A percentile compares a stretch with the other conserved stretches of the same genome.
These are phyloP conservation scores for Rugonectria rugulosa DNA, from an alignment of 2,329 filamentous ascomycete genomes.

Conservation along the genomic window DNA sequence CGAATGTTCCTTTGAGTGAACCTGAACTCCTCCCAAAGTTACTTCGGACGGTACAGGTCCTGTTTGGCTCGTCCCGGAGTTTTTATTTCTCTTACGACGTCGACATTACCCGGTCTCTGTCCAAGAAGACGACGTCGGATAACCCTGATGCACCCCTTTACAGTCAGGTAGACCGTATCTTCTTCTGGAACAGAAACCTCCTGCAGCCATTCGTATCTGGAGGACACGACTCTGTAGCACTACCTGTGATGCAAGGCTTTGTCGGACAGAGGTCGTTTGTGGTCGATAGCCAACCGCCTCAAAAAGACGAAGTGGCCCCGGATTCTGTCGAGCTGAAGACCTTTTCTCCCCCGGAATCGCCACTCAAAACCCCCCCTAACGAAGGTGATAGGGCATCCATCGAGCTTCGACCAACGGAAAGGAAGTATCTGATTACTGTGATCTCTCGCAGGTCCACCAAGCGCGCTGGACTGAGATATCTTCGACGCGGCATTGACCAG, in stretches of 20 bases:
- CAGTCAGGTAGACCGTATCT: conserved; percentile 76
- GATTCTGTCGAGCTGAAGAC: conserved; percentile 57
- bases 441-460: conserved; percentile 90
- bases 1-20: conserved; percentile 35
- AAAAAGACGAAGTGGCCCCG: conserved; percentile 55
- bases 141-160: conserved; percentile 64
- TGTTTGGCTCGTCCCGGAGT: conserved; percentile 82
- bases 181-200: conserved; percentile 91
- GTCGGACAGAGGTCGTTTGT: conserved; percentile 86
- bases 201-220: conserved; percentile 75
- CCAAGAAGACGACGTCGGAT: conserved; percentile 38
- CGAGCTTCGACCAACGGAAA: conserved; percentile 57
- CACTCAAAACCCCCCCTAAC: conserved; percentile 33
- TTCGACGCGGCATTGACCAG: conserved; percentile 90
- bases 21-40: conserved; percentile 79
- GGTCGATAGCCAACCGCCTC: conserved; percentile 68
- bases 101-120: conserved; percentile 79
- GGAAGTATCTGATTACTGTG: conserved; percentile 79
- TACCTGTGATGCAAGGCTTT: conserved; percentile 94
- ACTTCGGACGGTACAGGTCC: conserved; percentile 80
- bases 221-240: conserved; percentile 73
- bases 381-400: conserved; percentile 42
- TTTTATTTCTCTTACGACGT: conserved; percentile 97
- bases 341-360: conserved; percentile 43
- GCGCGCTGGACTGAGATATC: conserved; percentile 86